Conservation (phyloP, 2,329 filamentous ascomycete genomes). For the Rhynchosporium graminicola region DNA sequence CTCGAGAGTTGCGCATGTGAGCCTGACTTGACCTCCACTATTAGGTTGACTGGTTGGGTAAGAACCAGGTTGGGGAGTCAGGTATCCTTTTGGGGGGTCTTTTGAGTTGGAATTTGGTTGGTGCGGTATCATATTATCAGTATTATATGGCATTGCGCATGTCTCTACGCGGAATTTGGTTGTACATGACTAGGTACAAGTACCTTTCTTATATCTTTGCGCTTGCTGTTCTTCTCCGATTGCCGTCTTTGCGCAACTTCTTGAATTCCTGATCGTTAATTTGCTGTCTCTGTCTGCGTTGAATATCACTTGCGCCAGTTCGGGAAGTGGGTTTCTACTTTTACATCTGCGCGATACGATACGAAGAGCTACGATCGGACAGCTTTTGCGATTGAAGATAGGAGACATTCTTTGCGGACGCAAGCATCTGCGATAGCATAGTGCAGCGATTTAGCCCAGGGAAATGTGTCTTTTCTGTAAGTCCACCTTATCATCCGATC, state of each 20-base stretch:
- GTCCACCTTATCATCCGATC: not conserved
- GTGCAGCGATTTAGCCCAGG: not conserved
- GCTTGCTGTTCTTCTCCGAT: not conserved
- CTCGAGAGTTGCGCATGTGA: not conserved
- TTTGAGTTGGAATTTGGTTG: not conserved
- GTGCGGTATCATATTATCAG: not conserved
- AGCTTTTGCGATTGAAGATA: not conserved
- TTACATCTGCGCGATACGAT: not conserved
- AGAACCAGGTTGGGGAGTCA: not conserved
- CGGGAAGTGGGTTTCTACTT: not conserved
- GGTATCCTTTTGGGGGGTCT: no score
- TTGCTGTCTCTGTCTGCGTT: not conserved
- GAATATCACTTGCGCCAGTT: slow-evolving; percentile 5
- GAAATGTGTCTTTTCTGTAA: slow-evolving; percentile 27
- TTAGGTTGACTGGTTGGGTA: not conserved
- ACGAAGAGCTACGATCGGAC: not conserved
- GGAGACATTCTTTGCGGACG: not conserved
- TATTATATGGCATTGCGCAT: not conserved
- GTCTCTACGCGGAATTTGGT: not conserved
- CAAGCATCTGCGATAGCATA: not conserved
- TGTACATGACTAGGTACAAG: no score
- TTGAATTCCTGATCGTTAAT: not conserved
- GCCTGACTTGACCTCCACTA: slow-evolving; percentile 6
- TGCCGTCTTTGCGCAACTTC: not conserved
- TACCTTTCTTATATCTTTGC: not conserved